phyloP scores from a whole-genome alignment of 768 basidiomycete species.

The Termitomyces sp. region DNA sequence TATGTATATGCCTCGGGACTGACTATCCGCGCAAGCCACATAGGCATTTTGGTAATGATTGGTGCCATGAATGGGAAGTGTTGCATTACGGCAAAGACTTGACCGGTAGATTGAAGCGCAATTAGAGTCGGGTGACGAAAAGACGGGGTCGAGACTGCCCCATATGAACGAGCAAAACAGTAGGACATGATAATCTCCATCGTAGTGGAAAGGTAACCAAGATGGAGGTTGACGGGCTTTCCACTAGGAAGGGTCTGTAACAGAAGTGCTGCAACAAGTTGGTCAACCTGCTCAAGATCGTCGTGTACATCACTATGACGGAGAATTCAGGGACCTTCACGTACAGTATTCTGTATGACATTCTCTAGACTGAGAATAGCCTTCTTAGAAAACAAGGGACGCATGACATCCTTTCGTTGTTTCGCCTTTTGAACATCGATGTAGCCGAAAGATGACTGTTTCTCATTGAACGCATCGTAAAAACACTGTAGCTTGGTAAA shows the following conservation, averaged over 20 bases:
- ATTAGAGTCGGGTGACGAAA: constrained; percentile 28
- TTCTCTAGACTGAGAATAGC: constrained; percentile 4
- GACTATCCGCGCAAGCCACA: constrained; percentile 26
- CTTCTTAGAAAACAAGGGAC: constrained; percentile 7
- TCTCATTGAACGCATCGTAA: constrained; percentile 2
- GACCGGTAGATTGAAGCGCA: constrained; percentile 30
- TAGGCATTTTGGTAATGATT: constrained; percentile 26
- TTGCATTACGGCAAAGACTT: constrained; percentile 33
- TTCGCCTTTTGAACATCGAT: constrained; percentile 4
- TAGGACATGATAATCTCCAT: constrained; percentile 16
- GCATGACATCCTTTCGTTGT: constrained; percentile 4
- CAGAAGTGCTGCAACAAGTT: not conserved
- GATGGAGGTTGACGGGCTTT: constrained; percentile 14
- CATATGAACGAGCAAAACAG: constrained; percentile 14
- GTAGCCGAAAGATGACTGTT: constrained; percentile 3
- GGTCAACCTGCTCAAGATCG: not conserved
- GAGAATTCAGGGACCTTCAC: not conserved
- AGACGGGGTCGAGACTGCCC: constrained; percentile 14
- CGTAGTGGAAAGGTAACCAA: constrained; percentile 15
- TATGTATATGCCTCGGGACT: constrained; percentile 31
- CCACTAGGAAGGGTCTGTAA: not conserved
- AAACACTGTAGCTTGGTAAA: constrained; percentile 2
- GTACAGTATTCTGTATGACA: constrained; percentile 7
- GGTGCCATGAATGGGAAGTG: constrained; percentile 28
- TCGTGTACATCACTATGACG: not conserved